Evolutionary conservation across 345 rosid species (phyloP).

Genomic region (Pseudoturritis turrita): DNA sequence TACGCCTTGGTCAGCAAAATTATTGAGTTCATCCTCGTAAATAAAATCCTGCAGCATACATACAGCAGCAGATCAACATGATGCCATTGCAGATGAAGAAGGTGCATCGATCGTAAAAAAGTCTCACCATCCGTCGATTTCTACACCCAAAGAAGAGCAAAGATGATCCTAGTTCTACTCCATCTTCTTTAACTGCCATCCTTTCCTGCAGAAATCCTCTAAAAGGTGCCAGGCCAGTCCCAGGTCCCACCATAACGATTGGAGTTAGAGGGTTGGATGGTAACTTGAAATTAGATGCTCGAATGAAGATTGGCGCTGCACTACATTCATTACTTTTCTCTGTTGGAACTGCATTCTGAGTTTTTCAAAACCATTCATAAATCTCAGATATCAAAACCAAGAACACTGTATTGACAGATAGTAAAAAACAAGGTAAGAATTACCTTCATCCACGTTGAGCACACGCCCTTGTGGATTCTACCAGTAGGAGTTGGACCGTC

Average conservation of each 20-base stretch:
- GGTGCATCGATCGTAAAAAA: neutral
- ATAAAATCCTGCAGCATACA: slow-evolving; percentile 48
- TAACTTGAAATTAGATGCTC: slow-evolving; percentile 60
- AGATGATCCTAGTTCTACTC: slow-evolving; percentile 68
- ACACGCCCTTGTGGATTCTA: slow-evolving; percentile 83
- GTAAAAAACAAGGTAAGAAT: neutral
- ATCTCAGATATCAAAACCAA: too few relatives aligned
- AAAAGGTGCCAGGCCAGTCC: slow-evolving; percentile 76
- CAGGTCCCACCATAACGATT: slow-evolving; percentile 63
- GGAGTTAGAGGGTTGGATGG: slow-evolving; percentile 49
- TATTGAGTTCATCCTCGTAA: slow-evolving; percentile 78
- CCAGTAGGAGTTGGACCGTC: slow-evolving; percentile 80
- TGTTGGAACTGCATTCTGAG: slow-evolving; percentile 51
- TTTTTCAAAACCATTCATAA: slow-evolving; percentile 13
- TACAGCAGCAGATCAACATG: neutral
- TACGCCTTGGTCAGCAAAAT: slow-evolving; percentile 61
- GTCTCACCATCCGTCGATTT: slow-evolving; percentile 67
- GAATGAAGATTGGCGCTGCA: slow-evolving; percentile 56
- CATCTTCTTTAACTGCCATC: slow-evolving; percentile 70
- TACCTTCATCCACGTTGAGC: slow-evolving; percentile 99
- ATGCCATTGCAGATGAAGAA: neutral
- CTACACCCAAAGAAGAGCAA: slow-evolving; percentile 91
- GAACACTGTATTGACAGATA: neutral
- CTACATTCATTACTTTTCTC: slow-evolving; percentile 58
- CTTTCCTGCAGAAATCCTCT: slow-evolving; percentile 83